Base-by-base conservation (phyloP, 306 rosid species). In the Pueraria montana region DNA sequence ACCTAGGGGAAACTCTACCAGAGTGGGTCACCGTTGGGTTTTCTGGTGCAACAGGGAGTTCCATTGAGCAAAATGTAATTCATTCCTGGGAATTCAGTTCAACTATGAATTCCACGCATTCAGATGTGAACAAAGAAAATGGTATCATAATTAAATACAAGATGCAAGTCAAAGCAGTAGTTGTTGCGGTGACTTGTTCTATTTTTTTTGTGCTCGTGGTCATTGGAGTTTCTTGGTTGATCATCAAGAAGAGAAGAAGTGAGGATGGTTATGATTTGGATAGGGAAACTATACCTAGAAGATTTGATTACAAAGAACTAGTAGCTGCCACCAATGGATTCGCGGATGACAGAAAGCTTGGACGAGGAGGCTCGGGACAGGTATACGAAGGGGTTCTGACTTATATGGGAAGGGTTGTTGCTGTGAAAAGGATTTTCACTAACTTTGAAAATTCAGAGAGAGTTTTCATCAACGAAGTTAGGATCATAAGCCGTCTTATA, bases 351-450 rank as follows among this genome's bases (percentile, higher is more conserved):
- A 84, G 74, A 32, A 79, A n/a, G 86, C 83, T 90, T 2, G 91
- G 93, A 24, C 30, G 46, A 66, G 94, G 90, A 81, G 92, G 88
- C 0, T 88, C 88, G 4, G 89, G 93, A 32, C 84, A 77, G 21
- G 93, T 88, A 36, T 88, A 84, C 82, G 64, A 42, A 78, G 92
- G 89, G 34, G 34, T 72, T 13, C 24, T 85, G 48, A 69, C 20
- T 9, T 17, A 74, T 56, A 7, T 80, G 10, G 82, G 80, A 18
- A 74, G 80, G 14, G 55, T 26, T 4, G 89, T 90, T n/a, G 91
- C 88, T 2, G 90, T 87, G 9, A 90, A 90, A 74, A 85, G 85
- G 58, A 90, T 90, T 36, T 75, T 58, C 17, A 50, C 84, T 1
- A 78, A 83, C 46, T 59, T 59, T 6, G 80, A 82, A 6, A 86